Evolutionary conservation across 108 stramenopile species (phyloP).

Genomic region (Heterococcus sp.): DNA sequence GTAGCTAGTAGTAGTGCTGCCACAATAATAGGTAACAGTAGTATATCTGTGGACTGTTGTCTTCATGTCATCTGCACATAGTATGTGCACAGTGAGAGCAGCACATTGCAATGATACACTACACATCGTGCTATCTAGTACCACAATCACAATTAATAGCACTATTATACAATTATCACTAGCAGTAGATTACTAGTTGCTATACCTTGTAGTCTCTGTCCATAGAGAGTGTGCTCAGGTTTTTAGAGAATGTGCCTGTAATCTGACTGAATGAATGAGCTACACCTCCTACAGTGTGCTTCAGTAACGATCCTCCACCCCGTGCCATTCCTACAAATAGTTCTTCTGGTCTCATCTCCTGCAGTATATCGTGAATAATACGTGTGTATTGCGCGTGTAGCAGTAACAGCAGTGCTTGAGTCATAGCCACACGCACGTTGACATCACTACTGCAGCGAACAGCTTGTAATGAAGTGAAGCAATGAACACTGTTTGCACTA

Average conservation of each 20-base stretch:
- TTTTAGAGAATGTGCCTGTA: conserved; percentile 72
- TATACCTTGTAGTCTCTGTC: conserved; percentile 70
- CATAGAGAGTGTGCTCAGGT: conserved; percentile 76
- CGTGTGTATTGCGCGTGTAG: too few species aligned
- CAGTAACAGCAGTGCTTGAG: too few species aligned
- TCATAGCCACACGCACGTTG: too few species aligned
- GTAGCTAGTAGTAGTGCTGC: not conserved
- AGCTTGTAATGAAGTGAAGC: too few species aligned
- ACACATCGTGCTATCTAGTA: not conserved
- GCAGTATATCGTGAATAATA: too few species aligned
- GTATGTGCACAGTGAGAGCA: not conserved
- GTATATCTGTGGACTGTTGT: not conserved
- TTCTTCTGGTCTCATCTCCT: conserved; percentile 70
- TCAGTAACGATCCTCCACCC: conserved; percentile 74
- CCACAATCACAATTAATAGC: not conserved
- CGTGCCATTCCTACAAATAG: conserved; percentile 77
- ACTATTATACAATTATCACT: not conserved
- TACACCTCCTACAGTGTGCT: conserved; percentile 81
- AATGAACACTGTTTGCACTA: too few species aligned
- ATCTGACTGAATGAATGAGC: conserved; percentile 74
- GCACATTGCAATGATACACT: not conserved
- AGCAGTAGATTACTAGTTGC: not conserved
- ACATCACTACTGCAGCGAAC: too few species aligned
- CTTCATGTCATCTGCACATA: not conserved
- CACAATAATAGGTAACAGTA: not conserved